These are phyloP conservation scores for Setomelanomma holmii DNA, from an alignment of 2,329 filamentous ascomycete species.

Conservation along the genomic window DNA sequence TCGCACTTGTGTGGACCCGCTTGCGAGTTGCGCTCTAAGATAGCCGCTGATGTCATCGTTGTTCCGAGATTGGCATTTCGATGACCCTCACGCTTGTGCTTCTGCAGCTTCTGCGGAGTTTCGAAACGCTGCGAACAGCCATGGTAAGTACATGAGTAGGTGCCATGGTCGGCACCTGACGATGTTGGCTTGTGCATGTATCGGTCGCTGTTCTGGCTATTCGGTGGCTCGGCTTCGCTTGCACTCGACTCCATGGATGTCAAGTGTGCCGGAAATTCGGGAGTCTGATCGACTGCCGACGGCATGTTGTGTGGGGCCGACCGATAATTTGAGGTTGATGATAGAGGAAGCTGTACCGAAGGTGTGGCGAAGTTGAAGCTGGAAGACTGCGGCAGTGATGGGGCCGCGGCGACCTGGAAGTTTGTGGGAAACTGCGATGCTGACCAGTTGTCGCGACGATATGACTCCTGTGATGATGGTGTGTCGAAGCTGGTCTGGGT, in stretches of 20 bases:
- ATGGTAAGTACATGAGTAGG: slow-evolving; percentile 96
- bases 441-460: slow-evolving; percentile 44
- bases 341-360: slow-evolving; percentile 44
- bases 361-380: slow-evolving; percentile 58
- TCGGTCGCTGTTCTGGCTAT: slow-evolving; percentile 51
- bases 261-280: slow-evolving; percentile 65
- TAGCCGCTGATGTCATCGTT: slow-evolving; percentile 61
- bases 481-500: slow-evolving; percentile 47
- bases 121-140: slow-evolving; percentile 89
- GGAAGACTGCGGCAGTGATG: slow-evolving; percentile 38
- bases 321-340: slow-evolving; percentile 46
- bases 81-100: slow-evolving; percentile 94
- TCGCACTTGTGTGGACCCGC: slow-evolving; percentile 93
- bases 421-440: slow-evolving; percentile 45
- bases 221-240: slow-evolving; percentile 58
- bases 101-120: slow-evolving; percentile 83
- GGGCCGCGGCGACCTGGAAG: slow-evolving; percentile 39
- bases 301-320: slow-evolving; percentile 37
- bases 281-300: slow-evolving; percentile 52
- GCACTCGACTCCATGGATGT: slow-evolving; percentile 68
- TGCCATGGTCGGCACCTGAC: slow-evolving; percentile 78
- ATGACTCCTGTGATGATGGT: slow-evolving; percentile 39
- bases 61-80: slow-evolving; percentile 58
- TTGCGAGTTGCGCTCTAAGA: slow-evolving; percentile 77
- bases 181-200: slow-evolving; percentile 63